phyloP scores from a whole-genome alignment of 164 flowering plant genomes.

The Tetracentron sinense region DNA sequence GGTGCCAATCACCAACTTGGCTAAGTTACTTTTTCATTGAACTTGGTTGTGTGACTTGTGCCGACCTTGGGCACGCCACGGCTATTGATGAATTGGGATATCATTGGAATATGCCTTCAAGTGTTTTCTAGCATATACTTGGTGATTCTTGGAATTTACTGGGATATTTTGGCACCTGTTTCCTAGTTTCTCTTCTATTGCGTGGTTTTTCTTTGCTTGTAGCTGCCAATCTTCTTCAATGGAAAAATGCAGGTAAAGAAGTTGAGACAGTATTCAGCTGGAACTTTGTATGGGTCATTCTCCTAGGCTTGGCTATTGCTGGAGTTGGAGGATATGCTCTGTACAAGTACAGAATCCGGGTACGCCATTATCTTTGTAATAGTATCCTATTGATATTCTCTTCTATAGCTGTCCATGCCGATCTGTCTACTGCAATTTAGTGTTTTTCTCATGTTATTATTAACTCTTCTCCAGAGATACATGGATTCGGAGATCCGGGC shows the following conservation, averaged over 20 bases:
- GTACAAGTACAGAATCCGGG: constrained; percentile 96
- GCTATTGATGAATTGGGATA: no score
- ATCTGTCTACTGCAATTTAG: not conserved
- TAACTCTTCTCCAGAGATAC: constrained; percentile 52
- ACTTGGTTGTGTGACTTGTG: no score
- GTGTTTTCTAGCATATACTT: no score
- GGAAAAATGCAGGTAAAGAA: constrained; percentile 45
- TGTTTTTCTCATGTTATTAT: not conserved
- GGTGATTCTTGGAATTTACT: no score
- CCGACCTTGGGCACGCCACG: no score
- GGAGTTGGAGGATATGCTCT: constrained; percentile 73
- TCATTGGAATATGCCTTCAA: no score
- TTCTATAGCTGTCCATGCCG: not conserved
- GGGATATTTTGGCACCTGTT: no score
- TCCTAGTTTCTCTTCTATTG: not conserved
- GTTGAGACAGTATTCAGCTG: constrained; percentile 41
- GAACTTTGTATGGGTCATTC: constrained; percentile 60
- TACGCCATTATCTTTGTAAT: constrained; percentile 26
- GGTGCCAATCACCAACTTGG: no score
- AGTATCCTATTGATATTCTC: no score
- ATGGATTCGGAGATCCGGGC: constrained; percentile 91
- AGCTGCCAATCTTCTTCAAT: not conserved
- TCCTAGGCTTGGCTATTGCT: constrained; percentile 59
- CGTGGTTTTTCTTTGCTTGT: not conserved
- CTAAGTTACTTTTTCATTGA: no score